phyloP scores from a whole-genome alignment of 2,329 filamentous ascomycete species.

The Xylaria sp. region DNA sequence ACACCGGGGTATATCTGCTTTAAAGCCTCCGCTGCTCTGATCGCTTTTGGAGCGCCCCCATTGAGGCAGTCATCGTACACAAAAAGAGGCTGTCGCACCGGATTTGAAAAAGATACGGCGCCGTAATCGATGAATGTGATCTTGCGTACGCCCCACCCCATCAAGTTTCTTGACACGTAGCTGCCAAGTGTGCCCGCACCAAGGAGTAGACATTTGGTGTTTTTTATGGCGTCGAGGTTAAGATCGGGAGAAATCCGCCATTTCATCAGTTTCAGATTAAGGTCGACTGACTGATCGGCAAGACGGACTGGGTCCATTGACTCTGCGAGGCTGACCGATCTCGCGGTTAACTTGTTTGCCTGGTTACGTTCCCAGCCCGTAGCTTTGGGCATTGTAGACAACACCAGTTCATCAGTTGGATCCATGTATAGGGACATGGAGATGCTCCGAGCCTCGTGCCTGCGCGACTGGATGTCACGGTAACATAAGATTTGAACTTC shows the following conservation, averaged over 20 bases:
- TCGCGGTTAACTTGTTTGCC: conserved; percentile 76
- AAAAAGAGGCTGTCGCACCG: conserved; percentile 92
- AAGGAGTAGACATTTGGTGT: conserved; percentile 86
- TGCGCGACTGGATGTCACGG: conserved; percentile 76
- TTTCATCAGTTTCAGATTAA: conserved; percentile 98
- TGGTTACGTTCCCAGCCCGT: conserved; percentile 94
- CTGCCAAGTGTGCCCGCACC: conserved; percentile 93
- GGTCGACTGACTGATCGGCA: conserved; percentile 91
- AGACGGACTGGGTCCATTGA: conserved; percentile 91
- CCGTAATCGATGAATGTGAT: conserved; percentile 97
- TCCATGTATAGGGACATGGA: conserved; percentile 72
- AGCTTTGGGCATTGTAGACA: conserved; percentile 76
- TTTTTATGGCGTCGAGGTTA: conserved; percentile 86
- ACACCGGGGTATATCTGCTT: conserved; percentile 90
- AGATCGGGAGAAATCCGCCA: conserved; percentile 93
- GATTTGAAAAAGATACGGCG: conserved; percentile 92
- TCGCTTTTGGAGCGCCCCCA: conserved; percentile 84
- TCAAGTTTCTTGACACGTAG: conserved; percentile 88
- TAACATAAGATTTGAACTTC: conserved; percentile 89
- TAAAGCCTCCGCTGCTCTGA: conserved; percentile 78
- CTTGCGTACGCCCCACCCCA: conserved; percentile 95
- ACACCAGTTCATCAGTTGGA: conserved; percentile 49
- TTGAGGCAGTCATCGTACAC: conserved; percentile 86
- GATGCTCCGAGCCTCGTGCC: conserved; percentile 82
- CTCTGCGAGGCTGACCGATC: conserved; percentile 81